Percentiles rank a stretch among this genome's conserved stretches.
Conservation (phyloP, 1,284 basidiomycete genomes). For the Microbotryum lychnidis-dioicae region DNA sequence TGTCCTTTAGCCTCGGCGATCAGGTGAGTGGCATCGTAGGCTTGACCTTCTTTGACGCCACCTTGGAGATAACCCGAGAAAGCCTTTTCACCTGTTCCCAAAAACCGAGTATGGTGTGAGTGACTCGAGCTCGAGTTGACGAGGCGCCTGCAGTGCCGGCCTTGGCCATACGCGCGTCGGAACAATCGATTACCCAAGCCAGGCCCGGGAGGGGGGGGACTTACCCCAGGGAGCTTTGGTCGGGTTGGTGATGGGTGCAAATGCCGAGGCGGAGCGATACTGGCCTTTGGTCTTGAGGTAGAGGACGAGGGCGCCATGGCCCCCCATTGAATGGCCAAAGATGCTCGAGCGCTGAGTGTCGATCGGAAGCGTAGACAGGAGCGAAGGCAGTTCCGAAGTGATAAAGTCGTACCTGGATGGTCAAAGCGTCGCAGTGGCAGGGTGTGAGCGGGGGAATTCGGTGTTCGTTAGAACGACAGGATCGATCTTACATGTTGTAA, state of each 20-base stretch:
- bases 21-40: slow-evolving; percentile 80
- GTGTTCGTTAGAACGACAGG: not conserved
- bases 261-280: slow-evolving; percentile 86
- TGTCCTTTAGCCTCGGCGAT: slow-evolving; percentile 55
- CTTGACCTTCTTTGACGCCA: slow-evolving; percentile 65
- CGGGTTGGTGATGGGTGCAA: slow-evolving; percentile 86
- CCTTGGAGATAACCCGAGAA: slow-evolving; percentile 80
- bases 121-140: too few species aligned
- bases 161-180: too few species aligned
- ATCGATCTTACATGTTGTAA: slow-evolving; percentile 68
- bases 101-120: too few species aligned
- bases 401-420: slow-evolving; percentile 53
- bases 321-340: slow-evolving; percentile 78
- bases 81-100: slow-evolving; percentile 54
- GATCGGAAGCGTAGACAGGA: slow-evolving; percentile 59
- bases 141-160: too few species aligned
- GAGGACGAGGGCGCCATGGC: slow-evolving; percentile 85
- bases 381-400: slow-evolving; percentile 68
- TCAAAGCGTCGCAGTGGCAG: not conserved
- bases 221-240: slow-evolving; percentile 76
- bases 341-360: slow-evolving; percentile 59
- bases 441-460: not conserved
- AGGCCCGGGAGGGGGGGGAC: too few species aligned
- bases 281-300: slow-evolving; percentile 65
- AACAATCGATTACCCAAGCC: too few species aligned